phyloP scores from a whole-genome alignment of 129 eudicot genomes.

The Smallanthus sonchifolius region DNA sequence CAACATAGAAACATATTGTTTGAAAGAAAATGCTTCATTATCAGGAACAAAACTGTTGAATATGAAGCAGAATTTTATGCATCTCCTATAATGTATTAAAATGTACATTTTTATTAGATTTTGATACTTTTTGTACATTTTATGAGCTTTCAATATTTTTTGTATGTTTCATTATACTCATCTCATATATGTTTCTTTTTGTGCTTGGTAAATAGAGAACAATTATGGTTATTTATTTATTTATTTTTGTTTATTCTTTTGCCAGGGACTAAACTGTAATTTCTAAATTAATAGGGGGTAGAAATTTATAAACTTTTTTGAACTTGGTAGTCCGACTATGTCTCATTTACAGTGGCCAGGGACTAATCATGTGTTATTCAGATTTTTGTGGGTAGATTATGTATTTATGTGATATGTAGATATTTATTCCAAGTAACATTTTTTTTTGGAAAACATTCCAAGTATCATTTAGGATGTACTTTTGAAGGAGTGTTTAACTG shows the following conservation, averaged over 20 bases:
- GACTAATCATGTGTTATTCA: background rate
- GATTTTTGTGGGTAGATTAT: background rate
- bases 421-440: too few species aligned
- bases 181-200: constrained; percentile 1
- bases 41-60: background rate
- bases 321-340: background rate
- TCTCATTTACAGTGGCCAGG: too few species aligned
- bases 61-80: background rate
- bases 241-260: background rate
- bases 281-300: background rate
- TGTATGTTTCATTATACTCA: constrained; percentile 13
- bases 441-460: too few species aligned
- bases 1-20: constrained; percentile 16
- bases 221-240: background rate
- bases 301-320: background rate
- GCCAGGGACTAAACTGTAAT: background rate
- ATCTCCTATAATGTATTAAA: constrained; percentile 9
- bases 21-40: background rate
- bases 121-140: constrained; percentile 3
- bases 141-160: constrained; percentile 18
- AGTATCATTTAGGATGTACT: too few species aligned
- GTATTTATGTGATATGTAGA: too few species aligned
- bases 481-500: too few species aligned
- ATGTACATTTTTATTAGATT: constrained; percentile 17
- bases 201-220: background rate